Base-by-base conservation (phyloP, 2,329 filamentous ascomycete genomes). In the Penicillium sp. region DNA sequence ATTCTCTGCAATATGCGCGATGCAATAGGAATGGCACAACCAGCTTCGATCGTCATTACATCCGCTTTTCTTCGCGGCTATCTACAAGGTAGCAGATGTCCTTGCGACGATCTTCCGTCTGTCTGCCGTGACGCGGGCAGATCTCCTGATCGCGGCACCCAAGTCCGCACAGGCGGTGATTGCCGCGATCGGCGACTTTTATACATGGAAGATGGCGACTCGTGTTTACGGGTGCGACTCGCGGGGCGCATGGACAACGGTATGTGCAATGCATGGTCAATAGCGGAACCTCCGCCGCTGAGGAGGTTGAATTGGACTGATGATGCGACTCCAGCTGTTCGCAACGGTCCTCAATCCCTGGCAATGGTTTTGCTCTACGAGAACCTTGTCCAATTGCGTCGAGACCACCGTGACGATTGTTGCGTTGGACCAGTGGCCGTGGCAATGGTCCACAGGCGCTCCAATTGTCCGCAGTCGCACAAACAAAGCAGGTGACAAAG, bases 361-460 rank as follows among this genome's bases (percentile, higher is more conserved):
- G 90, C 89, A 96, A 67, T 97, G 88, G 88, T 97, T 93, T 70
- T 93, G 86, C 70, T 93, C 90, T 1, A 91, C 90, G 0, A 81
- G 93, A 40, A 95, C 93, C 1, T 85, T 98, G 63, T 96, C 91
- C 46, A 98, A 98, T 71, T 93, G 85, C 45, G 74, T 97, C 4
- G 93, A 98, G 74, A 89, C 86, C n/a, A 87, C 86, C 0, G 72
- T 98, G 57, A 96, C 91, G 4, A 76, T 86, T 50, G 76, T 82
- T 60, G 91, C 90, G 1, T 74, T 97, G 39, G 83, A 82, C 64
- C 81, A 84, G 59, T 97, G 89, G 87, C 91, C 93, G 9, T 97
- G 93, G 90, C 75, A 81, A 48, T 77, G 88, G 68, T 75, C 84
- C 34, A 66, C 71, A 36, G 67, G 70, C 39, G 62, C 67, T 7